These are phyloP conservation scores for Vitellaria paradoxa DNA, from an alignment of 179 eudicot genomes.

Conservation along the genomic window DNA sequence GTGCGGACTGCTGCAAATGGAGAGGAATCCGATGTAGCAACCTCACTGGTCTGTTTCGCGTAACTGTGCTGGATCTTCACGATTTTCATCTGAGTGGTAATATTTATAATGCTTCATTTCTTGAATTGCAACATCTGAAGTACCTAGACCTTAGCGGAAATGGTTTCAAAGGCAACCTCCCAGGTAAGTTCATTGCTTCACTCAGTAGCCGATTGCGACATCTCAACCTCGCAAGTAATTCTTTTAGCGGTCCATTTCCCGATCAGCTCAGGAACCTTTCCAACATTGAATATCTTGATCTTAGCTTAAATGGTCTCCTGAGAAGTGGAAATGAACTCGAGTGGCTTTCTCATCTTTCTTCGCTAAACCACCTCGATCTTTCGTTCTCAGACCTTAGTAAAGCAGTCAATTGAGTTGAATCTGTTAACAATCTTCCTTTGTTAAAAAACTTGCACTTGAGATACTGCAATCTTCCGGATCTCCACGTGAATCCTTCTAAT, in stretches of 20 bases:
- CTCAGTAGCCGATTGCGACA: too few relatives aligned
- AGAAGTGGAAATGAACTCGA: too few relatives aligned
- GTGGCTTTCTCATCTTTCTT: too few relatives aligned
- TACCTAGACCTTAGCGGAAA: not conserved
- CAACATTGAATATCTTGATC: not conserved
- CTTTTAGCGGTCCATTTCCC: too few relatives aligned
- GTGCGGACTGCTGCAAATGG: constrained; percentile 6
- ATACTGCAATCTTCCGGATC: too few relatives aligned
- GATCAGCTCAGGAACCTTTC: too few relatives aligned
- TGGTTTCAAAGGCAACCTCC: not conserved
- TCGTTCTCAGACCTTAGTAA: not conserved
- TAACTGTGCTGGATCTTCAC: not conserved
- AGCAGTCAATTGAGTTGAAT: too few relatives aligned
- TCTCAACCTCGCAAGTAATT: too few relatives aligned
- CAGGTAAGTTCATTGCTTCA: not conserved
- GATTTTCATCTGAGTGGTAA: not conserved
- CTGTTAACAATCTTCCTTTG: too few relatives aligned
- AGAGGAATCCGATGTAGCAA: not conserved
- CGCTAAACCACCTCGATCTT: constrained; percentile 18
- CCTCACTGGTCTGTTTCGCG: not conserved
- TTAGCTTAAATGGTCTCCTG: not conserved
- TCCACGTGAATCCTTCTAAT: not conserved
- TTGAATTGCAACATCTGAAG: constrained; percentile 10
- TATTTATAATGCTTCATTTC: not conserved
- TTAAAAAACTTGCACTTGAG: too few relatives aligned